Percentiles rank a stretch among this genome's conserved stretches.
Conservation (phyloP, 805 yeast species). For the Spathaspora arborariae region DNA sequence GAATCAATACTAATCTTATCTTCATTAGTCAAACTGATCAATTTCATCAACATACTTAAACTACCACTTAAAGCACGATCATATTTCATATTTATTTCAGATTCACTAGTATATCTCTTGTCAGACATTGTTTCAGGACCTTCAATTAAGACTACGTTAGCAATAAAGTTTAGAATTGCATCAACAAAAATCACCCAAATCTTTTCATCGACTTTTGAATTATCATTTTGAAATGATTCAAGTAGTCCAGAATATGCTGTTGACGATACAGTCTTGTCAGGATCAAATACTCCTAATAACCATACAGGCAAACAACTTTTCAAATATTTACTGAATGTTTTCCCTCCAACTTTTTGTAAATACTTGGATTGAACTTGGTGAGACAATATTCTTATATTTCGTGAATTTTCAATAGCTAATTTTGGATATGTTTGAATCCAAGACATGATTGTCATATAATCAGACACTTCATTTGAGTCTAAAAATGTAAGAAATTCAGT, state of each 20-base stretch:
- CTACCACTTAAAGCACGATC: conserved; percentile 51
- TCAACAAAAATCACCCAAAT: conserved; percentile 58
- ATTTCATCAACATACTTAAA: conserved; percentile 42
- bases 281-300: conserved; percentile 68
- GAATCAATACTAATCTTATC: conserved; percentile 10
- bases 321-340: conserved; percentile 59
- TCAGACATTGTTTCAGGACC: conserved; percentile 66
- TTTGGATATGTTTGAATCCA: conserved; percentile 86
- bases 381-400: conserved; percentile 54
- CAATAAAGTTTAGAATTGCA: conserved; percentile 53
- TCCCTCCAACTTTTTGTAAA: conserved; percentile 47
- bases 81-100: conserved; percentile 65
- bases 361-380: conserved; percentile 61
- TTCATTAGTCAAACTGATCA: conserved; percentile 19
- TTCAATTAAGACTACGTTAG: conserved; percentile 53
- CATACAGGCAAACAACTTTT: conserved; percentile 71
- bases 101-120: conserved; percentile 61
- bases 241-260: conserved; percentile 46
- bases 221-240: conserved; percentile 53
- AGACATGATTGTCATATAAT: conserved; percentile 52
- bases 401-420: conserved; percentile 66
- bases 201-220: conserved; percentile 43
- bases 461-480: conserved; percentile 24
- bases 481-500: conserved; percentile 42
- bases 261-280: conserved; percentile 57